Conservation (phyloP, 164 flowering plant genomes). For the Taxillus chinensis region DNA sequence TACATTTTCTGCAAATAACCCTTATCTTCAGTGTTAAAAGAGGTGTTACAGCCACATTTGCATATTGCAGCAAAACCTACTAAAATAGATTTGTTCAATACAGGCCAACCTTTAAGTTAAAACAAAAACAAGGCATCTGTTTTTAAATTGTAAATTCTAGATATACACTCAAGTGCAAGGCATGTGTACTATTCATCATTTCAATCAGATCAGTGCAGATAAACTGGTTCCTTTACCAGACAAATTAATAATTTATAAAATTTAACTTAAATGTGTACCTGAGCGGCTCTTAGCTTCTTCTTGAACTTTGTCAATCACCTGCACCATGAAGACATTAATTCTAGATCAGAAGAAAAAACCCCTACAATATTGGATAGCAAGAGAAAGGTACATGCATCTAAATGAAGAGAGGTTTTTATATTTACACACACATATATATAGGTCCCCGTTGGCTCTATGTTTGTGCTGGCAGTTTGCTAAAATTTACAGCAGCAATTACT, state of each 20-base stretch:
- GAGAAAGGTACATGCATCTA: too few species aligned
- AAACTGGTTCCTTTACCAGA: not conserved
- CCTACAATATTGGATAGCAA: not conserved
- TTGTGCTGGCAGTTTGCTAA: too few species aligned
- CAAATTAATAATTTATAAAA: not conserved
- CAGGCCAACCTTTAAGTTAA: not conserved
- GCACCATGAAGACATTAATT: slow-evolving; percentile 7
- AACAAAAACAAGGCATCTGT: not conserved
- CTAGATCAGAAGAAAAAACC: not conserved
- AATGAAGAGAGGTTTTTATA: not conserved
- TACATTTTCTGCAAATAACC: not conserved
- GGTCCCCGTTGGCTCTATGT: too few species aligned
- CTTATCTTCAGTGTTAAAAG: not conserved
- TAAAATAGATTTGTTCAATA: not conserved
- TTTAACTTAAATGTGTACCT: slow-evolving; percentile 18
- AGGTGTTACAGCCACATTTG: not conserved
- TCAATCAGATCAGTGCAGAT: not conserved
- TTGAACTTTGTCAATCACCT: slow-evolving; percentile 64
- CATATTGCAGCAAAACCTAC: not conserved
- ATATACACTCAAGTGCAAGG: not conserved
- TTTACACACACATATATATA: too few species aligned
- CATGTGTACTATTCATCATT: not conserved
- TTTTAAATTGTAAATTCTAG: not conserved
- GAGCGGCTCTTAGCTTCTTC: slow-evolving; percentile 54
- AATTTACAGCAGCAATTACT: too few species aligned